phyloP scores from a whole-genome alignment of 352 stramenopile species.

The Globisporangium okanoganense region DNA sequence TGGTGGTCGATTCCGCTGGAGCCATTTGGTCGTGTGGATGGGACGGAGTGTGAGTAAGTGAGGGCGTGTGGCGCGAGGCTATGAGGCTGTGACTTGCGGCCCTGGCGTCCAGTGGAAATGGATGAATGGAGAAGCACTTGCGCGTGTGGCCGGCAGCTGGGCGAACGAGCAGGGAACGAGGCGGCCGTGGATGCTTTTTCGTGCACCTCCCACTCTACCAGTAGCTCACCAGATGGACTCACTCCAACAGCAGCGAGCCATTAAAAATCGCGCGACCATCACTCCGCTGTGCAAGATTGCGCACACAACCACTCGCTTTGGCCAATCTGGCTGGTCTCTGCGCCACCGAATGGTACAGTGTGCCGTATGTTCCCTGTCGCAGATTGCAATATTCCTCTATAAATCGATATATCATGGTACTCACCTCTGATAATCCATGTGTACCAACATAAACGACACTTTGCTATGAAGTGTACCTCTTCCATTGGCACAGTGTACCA shows the following conservation, averaged over 20 bases:
- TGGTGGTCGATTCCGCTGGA: constrained; percentile 5
- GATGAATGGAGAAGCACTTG: not conserved
- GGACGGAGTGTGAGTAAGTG: not conserved
- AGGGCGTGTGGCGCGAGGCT: not conserved
- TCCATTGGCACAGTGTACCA: not conserved
- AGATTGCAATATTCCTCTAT: not conserved
- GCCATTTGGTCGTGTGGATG: not conserved
- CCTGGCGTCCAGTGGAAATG: constrained; percentile 7
- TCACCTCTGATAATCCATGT: not conserved
- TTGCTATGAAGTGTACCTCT: not conserved
- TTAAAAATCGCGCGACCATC: not conserved
- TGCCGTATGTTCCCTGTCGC: not conserved
- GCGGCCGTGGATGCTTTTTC: not conserved
- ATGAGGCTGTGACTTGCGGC: not conserved
- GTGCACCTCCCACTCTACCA: constrained; percentile 1
- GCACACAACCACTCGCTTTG: constrained; percentile 1
- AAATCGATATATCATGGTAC: not conserved
- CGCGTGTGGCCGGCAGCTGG: not conserved
- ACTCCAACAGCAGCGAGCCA: not conserved
- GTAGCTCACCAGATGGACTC: constrained; percentile 2
- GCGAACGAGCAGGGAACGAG: constrained; percentile 6
- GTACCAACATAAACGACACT: not conserved
- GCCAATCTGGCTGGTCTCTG: not conserved
- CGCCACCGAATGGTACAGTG: not conserved
- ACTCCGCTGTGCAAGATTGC: not conserved